Conservation (phyloP, 2,329 filamentous ascomycete genomes). For the Sodiomyces alkalinus region DNA sequence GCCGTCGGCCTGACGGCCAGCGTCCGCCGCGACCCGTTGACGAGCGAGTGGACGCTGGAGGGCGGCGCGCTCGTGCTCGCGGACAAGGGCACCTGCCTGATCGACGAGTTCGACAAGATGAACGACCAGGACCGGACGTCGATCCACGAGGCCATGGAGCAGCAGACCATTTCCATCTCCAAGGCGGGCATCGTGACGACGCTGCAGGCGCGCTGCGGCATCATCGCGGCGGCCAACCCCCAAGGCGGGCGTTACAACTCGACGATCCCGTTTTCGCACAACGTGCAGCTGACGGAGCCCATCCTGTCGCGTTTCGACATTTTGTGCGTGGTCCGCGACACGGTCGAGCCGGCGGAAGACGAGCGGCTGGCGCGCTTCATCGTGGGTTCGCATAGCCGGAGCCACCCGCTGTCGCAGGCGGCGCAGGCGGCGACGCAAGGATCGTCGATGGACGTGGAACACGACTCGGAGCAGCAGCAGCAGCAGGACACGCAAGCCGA, state of each 20-base stretch:
- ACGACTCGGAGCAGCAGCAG: constrained; percentile 27
- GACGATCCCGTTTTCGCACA: constrained; percentile 87
- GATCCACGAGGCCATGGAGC: constrained; percentile 99
- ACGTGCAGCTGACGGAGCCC: constrained; percentile 92
- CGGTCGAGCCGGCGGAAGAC: constrained; percentile 82
- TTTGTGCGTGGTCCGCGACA: constrained; percentile 88
- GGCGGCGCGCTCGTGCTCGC: constrained; percentile 90
- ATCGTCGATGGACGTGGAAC: constrained; percentile 50
- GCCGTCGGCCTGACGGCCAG: constrained; percentile 95
- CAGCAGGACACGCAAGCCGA: constrained; percentile 17
- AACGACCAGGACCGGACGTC: constrained; percentile 96
- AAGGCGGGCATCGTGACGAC: constrained; percentile 98
- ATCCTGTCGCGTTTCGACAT: constrained; percentile 98
- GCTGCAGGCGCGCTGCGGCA: constrained; percentile 85
- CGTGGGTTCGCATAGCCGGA: constrained; percentile 82
- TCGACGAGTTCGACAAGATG: constrained; percentile 99
- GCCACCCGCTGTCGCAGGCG: constrained; percentile 50
- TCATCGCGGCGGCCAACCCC: constrained; percentile 92
- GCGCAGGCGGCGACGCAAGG: constrained; percentile 38
- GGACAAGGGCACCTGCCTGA: constrained; percentile 86
- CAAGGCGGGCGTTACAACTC: constrained; percentile 94
- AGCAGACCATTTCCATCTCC: constrained; percentile 97
- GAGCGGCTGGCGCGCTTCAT: constrained; percentile 91
- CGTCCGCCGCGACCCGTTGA: constrained; percentile 87
- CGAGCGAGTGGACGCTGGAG: constrained; percentile 93